Base-by-base conservation (phyloP, 768 basidiomycete species). In the Mycena alexandri region DNA sequence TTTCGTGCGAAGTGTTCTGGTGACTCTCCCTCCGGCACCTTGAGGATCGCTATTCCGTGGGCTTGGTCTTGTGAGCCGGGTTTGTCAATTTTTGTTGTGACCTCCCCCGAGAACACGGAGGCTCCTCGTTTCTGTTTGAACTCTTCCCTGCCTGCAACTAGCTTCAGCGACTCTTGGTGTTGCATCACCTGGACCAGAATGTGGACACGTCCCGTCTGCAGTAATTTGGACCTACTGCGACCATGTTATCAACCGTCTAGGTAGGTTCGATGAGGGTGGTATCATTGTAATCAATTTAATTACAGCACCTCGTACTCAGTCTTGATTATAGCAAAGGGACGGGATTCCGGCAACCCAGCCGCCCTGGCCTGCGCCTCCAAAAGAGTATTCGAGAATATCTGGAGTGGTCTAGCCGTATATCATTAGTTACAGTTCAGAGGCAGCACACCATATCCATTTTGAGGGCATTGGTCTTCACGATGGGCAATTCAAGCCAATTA, bases 371-470 rank as follows among this genome's bases (percentile, higher is more conserved):
- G 53, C 34, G 29, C 51, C 51, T 53, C 51, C 29, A 53, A 53
- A 53, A 53, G 51, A 53, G 29, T 25, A 36, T 53, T 53, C 29
- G 51, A 53, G 51, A 53, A 53, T 53, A 53, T 53, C 51, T 34
- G 51, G 33, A 29, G 51, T 53, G 51, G 33, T 53, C 51, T 53
- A n/a, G 33, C 33, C 17, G 51, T 34, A 53, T 53, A 53, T 36
- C 33, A 53, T 36, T 53, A n/a, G 33, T 25, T 53, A 36, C 51
- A 34, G 51, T 53, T 53, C 29, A 53, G 51, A 53, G 33, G 51
- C 51, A 25, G 51, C 51, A 36, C 51, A 53, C 51, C 51, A 53
- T 33, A 53, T 53, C 51, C 51, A 53, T 53, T 53, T 53, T 33
- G 51, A 53, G 33, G 16, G 51, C 29, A 53, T 53, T 53, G 34